Evolutionary conservation across 352 stramenopile genomes (phyloP).

Genomic region (Bremia lactucae): DNA sequence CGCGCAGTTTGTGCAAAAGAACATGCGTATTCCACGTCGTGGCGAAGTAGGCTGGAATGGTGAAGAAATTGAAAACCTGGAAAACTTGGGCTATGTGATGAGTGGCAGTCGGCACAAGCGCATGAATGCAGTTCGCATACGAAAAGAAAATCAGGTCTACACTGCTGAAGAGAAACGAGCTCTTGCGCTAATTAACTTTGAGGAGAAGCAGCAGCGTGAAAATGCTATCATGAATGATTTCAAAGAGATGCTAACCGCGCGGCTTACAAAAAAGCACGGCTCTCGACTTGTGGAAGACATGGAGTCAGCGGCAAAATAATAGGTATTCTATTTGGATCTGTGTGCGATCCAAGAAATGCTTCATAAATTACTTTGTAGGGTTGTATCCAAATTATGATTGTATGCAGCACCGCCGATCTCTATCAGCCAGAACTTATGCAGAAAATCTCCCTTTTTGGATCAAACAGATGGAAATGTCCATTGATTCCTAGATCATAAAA

Average conservation of each 20-base stretch:
- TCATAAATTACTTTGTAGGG: no score
- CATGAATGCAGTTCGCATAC: conserved; percentile 98
- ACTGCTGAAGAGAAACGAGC: conserved; percentile 96
- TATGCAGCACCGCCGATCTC: no score
- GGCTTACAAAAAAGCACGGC: conserved; percentile 83
- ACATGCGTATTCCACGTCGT: conserved; percentile 96
- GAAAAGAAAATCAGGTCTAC: conserved; percentile 99
- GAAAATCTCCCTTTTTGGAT: no score
- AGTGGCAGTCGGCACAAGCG: conserved; percentile 93
- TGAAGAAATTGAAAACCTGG: conserved; percentile 94
- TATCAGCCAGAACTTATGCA: no score
- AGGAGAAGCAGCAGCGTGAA: conserved; percentile 98
- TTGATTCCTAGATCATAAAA: no score
- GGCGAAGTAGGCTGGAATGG: conserved; percentile 95
- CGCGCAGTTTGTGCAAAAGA: conserved; percentile 97
- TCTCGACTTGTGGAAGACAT: conserved; percentile 79
- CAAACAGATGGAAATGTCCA: no score
- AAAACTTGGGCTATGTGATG: conserved; percentile 95
- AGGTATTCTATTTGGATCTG: no score
- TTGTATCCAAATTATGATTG: no score
- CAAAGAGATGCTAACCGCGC: conserved; percentile 85
- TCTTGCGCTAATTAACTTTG: conserved; percentile 96
- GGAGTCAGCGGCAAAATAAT: conserved; percentile 50
- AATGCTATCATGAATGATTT: conserved; percentile 97
- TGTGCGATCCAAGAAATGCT: no score